Base-by-base conservation (phyloP, 371 early-diverging fungal species). In the Choanephora cucurbitarum region DNA sequence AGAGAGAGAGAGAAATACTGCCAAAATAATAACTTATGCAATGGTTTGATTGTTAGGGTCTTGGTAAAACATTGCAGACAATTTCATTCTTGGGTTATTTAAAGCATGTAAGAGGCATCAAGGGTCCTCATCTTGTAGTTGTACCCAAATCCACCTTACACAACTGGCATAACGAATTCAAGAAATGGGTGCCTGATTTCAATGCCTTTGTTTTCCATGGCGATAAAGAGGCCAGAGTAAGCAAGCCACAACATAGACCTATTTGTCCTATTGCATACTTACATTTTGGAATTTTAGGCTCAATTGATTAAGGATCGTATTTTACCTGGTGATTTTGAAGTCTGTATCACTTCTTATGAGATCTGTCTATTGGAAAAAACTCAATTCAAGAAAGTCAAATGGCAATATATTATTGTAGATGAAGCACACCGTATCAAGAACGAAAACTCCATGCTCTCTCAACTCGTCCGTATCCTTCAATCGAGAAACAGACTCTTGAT, bases 401-500 rank as follows among this genome's bases (percentile, higher is more conserved):
- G 96, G 94, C 83, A 92, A 58, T 95, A 96, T 60, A 86, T 97
- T 46, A 88, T 99, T 47, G 92, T 99, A 58, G 99, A 99, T 73
- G 99, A 99, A 77, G 99, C 99, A 0, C 99, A 99, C 67, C 89
- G 99, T 53, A 93, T 99, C 77, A 99, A 99, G 77, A 99, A 99
- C 71, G 94, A 96, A 72, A 95, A 97, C 71, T 94, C 96, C 1
- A 86, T 89, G 72, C 85, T 98, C 18, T 94, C 96, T 0, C 91
- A 91, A 64, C 90, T 95, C 21, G 91, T 99, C 14, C 90, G 96
- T 53, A 77, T 85, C 32, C 83, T 99, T 57, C 77, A 88, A 22
- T 93, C 95, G 41, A 80, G 89, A 52, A 93, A 97, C 66, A 90
- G 98, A 49, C 85, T 99, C 45, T 75, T 99, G 43, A 87, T 99